Conservation (phyloP, 148 eudicot species). For the Rhododendron williamsianum region DNA sequence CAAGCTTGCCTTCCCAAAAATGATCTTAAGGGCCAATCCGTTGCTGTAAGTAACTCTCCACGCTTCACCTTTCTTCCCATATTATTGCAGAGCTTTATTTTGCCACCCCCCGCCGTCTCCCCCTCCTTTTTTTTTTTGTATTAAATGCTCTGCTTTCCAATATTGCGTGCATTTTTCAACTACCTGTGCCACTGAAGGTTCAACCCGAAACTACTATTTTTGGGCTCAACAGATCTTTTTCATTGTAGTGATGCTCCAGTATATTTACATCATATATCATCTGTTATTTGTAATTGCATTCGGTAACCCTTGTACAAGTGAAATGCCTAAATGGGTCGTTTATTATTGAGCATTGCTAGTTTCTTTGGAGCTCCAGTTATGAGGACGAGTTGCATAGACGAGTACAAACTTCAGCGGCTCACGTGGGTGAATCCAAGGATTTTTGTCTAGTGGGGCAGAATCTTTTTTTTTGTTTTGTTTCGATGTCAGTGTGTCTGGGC, state of each 20-base stretch:
- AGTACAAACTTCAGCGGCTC: too few species aligned
- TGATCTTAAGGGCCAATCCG: constrained; percentile 15
- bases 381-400: too few species aligned
- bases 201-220: too few species aligned
- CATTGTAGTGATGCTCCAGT: too few species aligned
- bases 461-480: too few species aligned
- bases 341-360: neutral
- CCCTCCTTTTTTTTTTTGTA: too few species aligned
- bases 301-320: neutral
- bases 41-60: constrained; percentile 12
- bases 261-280: neutral
- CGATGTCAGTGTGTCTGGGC: too few species aligned
- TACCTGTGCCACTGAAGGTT: too few species aligned
- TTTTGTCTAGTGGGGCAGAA: neutral
- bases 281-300: neutral
- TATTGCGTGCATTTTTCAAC: neutral
- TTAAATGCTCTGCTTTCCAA: too few species aligned
- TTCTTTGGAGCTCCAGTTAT: neutral
- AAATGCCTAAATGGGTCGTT: neutral
- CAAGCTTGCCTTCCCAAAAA: constrained; percentile 13
- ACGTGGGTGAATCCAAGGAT: too few species aligned
- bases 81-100: neutral
- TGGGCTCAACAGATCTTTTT: too few species aligned
- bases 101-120: too few species aligned
- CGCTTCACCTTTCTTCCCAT: neutral